Base-by-base conservation (phyloP, 495 filamentous ascomycete species). In the Staphylotrichum longicolle region DNA sequence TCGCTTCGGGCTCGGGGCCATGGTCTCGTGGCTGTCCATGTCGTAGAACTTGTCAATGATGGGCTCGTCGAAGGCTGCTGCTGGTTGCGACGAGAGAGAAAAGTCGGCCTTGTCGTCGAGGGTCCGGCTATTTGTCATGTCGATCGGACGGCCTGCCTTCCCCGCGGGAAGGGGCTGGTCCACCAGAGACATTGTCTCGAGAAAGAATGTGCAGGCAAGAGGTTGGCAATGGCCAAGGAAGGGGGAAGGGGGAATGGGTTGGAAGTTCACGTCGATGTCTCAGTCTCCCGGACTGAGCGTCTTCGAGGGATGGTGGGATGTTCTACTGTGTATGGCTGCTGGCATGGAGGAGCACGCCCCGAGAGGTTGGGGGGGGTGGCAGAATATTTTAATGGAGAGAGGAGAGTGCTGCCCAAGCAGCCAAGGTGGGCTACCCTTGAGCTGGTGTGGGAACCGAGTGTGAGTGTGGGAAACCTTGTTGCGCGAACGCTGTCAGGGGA, bases 31-130 rank as follows among this genome's bases (percentile, higher is more conserved):
- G 39, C 62, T 63, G 50, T 72, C 66, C 62, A 69, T 64, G 39
- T 68, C 66, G 66, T 69, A 63, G 47, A 69, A 66, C 39, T 67
- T 61, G 62, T 63, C 59, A 54, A 68, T 69, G 54, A 69, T 65
- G 60, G 70, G 48, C 45, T 66, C 63, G 69, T 63, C 65, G 55
- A 63, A 66, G 14, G 58, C 14, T 34, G 44, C 14, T 34, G 44
- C 20, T 45, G 54, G 34, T 40, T 62, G 40, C 30, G 54, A 40
- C n/a, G 63, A 50, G 53, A 61, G 63, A 44, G 53, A 48, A 9
- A 58, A 53, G 35, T 64, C 58, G 44, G 30, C 41, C 20, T 62
- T 59, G 57, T 49, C 54, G 60, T 61, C 62, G 27, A 58, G 27
- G 1, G 55, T 33, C 35, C 45, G 42, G 30, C 47, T 64, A 59